These are phyloP conservation scores for Neurospora sp. DNA, from an alignment of 495 filamentous ascomycete species.

Conservation along the genomic window DNA sequence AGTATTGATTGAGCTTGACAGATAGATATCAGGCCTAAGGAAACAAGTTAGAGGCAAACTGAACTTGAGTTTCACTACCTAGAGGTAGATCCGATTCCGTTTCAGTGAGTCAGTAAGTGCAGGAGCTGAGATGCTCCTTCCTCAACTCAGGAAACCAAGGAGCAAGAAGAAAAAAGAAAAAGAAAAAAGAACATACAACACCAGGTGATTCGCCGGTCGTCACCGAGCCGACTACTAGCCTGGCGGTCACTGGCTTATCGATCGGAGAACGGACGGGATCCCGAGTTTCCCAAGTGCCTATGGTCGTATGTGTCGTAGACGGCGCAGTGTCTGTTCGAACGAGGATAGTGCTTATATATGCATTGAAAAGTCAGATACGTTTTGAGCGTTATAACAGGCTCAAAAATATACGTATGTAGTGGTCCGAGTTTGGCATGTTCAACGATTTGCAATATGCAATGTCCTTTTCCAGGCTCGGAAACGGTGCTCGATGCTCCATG, in stretches of 20 bases:
- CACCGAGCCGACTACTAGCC: background rate
- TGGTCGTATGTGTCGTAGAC: background rate
- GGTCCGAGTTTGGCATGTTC: background rate
- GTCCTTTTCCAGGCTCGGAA: background rate
- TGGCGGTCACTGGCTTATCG: constrained; percentile 21
- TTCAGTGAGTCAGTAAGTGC: background rate
- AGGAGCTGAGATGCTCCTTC: background rate
- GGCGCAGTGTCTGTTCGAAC: background rate
- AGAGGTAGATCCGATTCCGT: background rate
- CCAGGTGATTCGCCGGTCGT: background rate
- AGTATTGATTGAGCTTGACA: background rate
- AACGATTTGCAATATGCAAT: background rate
- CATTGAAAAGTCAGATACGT: background rate
- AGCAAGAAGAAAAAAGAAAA: background rate
- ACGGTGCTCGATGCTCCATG: too few relatives aligned
- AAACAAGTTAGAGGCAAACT: background rate
- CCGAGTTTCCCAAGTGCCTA: constrained; percentile 27
- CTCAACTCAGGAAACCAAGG: background rate
- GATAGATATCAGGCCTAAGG: background rate
- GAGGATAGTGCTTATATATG: background rate
- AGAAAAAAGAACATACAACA: background rate
- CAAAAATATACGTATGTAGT: background rate
- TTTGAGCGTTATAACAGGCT: background rate
- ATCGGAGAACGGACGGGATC: constrained; percentile 44
- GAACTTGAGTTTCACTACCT: background rate